Base-by-base conservation (phyloP, 2,329 filamentous ascomycete species). In the Malbranchea cinnamomea region DNA sequence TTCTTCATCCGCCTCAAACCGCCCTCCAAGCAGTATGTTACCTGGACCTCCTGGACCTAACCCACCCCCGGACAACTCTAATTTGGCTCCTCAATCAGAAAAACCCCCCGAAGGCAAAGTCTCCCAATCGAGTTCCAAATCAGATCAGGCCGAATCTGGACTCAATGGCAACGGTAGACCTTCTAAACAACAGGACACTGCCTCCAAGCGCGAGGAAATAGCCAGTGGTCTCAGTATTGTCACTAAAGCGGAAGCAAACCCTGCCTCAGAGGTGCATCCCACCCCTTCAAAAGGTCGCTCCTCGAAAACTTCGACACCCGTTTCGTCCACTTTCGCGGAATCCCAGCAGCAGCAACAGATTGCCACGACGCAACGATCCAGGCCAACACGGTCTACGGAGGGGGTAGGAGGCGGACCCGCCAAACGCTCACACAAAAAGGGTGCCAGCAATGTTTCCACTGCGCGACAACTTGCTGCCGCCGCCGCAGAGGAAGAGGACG, bases 1-100 rank as follows among this genome's bases (percentile, higher is more conserved):
- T 2, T 54, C 66, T 4, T 72, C 75, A 2, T 68, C 71, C 2
- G 61, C 69, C 7, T 69, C 74, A 3, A 74, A 62, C 40, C 77
- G 73, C 40, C 38, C 50, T 16, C 56, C 65, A 10, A 78, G 72
- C 45, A 61, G 53, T 44, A 49, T 41, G 34, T 52, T 53, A 15
- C 37, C 46, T 30, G 44, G 40, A 18, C 43, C 31, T n/a, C n/a
- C n/a, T 26, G 48, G 47, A 34, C 44, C 50, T 23, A 48, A 53
- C 30, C 32, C 50, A 20, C 41, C 41, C 13, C 44, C 41, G 22
- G 40, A 42, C 2, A 42, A 45, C 11, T 32, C 35, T 51, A 46
- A 52, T 33, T 11, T 23, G 22, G 13, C 33, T 23, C n/a, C 27
- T 15, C 34, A 31, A 32, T 26, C 31, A 56, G 50, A 46, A 33